Conservation (phyloP, 306 rosid genomes). For the Abrus precatorius region DNA sequence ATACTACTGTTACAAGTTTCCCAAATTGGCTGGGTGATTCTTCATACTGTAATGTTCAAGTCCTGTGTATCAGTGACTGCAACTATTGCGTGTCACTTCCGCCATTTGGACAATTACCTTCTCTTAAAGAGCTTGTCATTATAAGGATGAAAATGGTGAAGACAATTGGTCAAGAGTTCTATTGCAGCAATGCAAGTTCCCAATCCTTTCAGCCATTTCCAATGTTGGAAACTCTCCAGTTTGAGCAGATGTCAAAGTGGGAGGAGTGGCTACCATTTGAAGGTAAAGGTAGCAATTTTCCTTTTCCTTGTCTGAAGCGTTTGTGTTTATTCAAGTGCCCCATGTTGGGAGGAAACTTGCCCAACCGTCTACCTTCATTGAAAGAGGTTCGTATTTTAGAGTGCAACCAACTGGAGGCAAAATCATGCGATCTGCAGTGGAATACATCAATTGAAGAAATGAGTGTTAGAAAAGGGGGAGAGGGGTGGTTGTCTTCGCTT, state of each 20-base stretch:
- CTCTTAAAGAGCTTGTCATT: not conserved
- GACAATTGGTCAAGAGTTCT: not conserved
- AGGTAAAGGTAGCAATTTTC: not conserved
- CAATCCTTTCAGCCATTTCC: too few species aligned
- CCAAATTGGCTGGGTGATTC: too few species aligned
- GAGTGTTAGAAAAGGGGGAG: not conserved
- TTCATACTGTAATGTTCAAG: too few species aligned
- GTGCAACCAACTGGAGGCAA: constrained; percentile 2
- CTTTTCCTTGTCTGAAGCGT: constrained; percentile 8
- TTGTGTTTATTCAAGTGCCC: not conserved
- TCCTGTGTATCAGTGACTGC: too few species aligned
- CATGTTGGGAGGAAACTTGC: constrained; percentile 18
- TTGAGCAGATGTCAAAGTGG: too few species aligned
- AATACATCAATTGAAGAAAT: constrained; percentile 19
- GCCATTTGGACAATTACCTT: too few species aligned
- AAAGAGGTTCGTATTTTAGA: not conserved
- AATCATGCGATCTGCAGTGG: constrained; percentile 7
- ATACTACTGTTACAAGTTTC: too few species aligned
- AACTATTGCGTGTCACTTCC: too few species aligned
- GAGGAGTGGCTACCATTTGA: not conserved
- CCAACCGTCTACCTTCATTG: not conserved
- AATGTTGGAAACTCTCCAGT: too few species aligned
- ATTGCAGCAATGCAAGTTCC: too few species aligned
- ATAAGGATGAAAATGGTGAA: constrained; percentile 12
- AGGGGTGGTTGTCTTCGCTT: constrained; percentile 11